Percentiles rank a stretch among this genome's conserved stretches.
Evolutionary conservation across 129 eudicot genomes (phyloP).

Genomic region (Ambrosia trifida): DNA sequence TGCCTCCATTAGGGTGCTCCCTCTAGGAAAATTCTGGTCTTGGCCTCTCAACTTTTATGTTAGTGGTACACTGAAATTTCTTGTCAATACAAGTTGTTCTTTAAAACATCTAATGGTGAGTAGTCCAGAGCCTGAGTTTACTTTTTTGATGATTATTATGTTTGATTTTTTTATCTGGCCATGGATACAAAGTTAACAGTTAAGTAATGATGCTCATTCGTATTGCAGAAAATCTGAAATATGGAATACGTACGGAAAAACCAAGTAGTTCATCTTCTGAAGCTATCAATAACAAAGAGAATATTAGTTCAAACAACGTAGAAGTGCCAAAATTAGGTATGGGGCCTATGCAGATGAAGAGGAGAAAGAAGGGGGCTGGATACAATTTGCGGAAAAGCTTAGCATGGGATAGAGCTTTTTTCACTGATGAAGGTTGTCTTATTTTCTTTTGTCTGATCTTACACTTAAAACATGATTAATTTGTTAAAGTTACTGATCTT

Average conservation of each 20-base stretch:
- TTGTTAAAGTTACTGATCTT: not conserved
- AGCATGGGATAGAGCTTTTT: constrained; percentile 96
- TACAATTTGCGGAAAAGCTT: constrained; percentile 87
- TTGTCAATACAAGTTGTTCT: not conserved
- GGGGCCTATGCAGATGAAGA: constrained; percentile 83
- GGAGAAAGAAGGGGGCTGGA: constrained; percentile 64
- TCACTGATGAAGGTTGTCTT: constrained; percentile 86
- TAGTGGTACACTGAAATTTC: constrained; percentile 7
- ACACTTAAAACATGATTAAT: not conserved
- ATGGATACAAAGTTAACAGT: not conserved
- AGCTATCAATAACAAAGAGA: constrained; percentile 64
- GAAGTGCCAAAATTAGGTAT: constrained; percentile 55
- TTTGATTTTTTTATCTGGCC: not conserved
- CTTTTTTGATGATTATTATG: not conserved
- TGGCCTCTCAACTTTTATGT: not conserved
- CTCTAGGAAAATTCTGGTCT: too few relatives aligned
- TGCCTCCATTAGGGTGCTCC: too few relatives aligned
- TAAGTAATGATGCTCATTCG: constrained; percentile 6
- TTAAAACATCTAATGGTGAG: not conserved
- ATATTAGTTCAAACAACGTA: constrained; percentile 47
- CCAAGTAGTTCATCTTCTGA: constrained; percentile 42
- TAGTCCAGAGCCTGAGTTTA: not conserved
- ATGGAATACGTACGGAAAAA: constrained; percentile 26
- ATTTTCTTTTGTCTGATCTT: not conserved
- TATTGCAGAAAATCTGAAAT: constrained; percentile 37